These are phyloP conservation scores for Echium plantagineum DNA, from an alignment of 257 asterid species.

Conservation along the genomic window DNA sequence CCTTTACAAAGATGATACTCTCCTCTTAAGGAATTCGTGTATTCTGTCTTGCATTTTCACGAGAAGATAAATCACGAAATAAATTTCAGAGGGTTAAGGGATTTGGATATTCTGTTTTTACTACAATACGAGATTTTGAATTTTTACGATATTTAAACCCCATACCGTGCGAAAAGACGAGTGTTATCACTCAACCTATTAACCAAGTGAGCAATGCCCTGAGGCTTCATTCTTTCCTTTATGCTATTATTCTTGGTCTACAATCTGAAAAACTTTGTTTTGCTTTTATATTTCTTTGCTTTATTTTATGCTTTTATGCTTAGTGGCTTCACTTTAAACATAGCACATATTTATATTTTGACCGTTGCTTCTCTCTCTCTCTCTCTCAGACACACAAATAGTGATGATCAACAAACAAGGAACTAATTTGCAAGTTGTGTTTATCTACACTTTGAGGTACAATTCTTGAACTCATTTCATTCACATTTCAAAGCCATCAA, in stretches of 20 bases:
- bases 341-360: conserved; percentile 12
- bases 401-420: conserved; percentile 6
- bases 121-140: no score
- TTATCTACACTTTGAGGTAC: not conserved
- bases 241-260: conserved; percentile 8
- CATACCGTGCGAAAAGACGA: no score
- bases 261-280: conserved; percentile 7
- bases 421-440: not conserved
- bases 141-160: no score
- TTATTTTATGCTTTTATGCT: not conserved
- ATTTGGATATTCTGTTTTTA: no score
- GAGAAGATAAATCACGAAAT: no score
- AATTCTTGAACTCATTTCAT: not conserved
- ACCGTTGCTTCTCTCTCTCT: conserved; percentile 31
- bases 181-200: no score
- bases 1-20: no score
- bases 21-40: no score
- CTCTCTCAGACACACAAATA: conserved; percentile 3
- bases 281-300: conserved; percentile 7
- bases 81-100: no score
- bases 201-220: no score
- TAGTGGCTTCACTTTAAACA: conserved; percentile 12
- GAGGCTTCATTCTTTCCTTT: conserved; percentile 22
- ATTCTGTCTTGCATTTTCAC: no score
- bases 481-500: not conserved